Conservation (phyloP, 768 basidiomycete genomes). For the Rhodotorula babjevae region DNA sequence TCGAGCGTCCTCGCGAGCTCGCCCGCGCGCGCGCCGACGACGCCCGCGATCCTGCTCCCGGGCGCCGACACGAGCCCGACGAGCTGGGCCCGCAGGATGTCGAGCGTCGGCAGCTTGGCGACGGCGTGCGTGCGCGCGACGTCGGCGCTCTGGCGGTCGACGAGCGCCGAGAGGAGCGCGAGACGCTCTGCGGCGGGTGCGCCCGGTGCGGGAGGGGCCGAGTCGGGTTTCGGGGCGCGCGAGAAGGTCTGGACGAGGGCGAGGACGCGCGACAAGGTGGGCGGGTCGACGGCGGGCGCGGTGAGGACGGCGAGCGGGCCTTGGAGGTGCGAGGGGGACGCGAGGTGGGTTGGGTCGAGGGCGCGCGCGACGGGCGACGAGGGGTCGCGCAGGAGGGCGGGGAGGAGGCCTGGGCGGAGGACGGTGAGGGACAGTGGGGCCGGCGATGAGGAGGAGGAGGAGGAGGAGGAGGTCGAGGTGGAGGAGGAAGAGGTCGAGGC, state of each 20-base stretch:
- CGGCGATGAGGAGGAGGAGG: constrained; percentile 63
- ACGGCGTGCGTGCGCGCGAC: constrained; percentile 57
- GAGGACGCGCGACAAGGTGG: constrained; percentile 63
- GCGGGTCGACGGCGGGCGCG: constrained; percentile 65
- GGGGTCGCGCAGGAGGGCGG: constrained; percentile 56
- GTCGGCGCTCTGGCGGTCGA: constrained; percentile 69
- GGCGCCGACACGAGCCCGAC: constrained; percentile 76
- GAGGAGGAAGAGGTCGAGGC: constrained; percentile 47
- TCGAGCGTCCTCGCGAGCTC: constrained; percentile 69
- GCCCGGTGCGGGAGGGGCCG: constrained; percentile 48
- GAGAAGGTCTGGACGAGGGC: constrained; percentile 55
- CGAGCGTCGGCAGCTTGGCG: constrained; percentile 69
- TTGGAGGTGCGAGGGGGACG: constrained; percentile 55
- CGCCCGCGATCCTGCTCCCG: constrained; percentile 65
- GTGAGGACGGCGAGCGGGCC: constrained; percentile 65
- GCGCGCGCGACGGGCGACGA: constrained; percentile 45
- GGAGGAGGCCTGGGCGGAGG: constrained; percentile 72
- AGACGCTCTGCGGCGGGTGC: constrained; percentile 64
- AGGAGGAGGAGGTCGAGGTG: constrained; percentile 57
- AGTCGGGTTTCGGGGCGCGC: constrained; percentile 46
- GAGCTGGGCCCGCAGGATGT: constrained; percentile 71
- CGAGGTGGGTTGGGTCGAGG: constrained; percentile 58
- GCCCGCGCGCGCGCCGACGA: constrained; percentile 51
- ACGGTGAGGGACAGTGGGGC: constrained; percentile 56
- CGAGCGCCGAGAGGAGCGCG: constrained; percentile 49